Conservation (phyloP, 257 asterid genomes). For the Sherardia arvensis region DNA sequence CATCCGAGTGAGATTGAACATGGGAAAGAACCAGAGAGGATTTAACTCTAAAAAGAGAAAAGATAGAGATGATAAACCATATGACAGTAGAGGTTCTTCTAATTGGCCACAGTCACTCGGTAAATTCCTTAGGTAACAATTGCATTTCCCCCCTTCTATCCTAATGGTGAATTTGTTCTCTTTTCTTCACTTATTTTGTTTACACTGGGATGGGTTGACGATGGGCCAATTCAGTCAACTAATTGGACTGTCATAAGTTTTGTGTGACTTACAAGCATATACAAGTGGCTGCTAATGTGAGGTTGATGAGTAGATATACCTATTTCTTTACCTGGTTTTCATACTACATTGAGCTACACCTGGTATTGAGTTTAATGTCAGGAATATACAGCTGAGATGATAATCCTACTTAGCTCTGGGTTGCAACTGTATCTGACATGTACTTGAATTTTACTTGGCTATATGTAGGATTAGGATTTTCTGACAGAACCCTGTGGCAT, state of each 20-base stretch:
- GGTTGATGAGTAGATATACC: neutral
- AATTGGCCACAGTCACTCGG: conserved; percentile 77
- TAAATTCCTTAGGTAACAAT: conserved; percentile 70
- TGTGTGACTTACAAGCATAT: neutral
- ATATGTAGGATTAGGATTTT: neutral
- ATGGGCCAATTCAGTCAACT: neutral
- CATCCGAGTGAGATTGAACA: conserved; percentile 69
- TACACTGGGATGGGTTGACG: neutral
- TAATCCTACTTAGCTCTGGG: neutral
- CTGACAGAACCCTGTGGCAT: neutral
- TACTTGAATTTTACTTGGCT: neutral
- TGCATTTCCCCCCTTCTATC: neutral
- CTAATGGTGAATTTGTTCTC: neutral
- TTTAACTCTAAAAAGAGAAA: conserved; percentile 77
- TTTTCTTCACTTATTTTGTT: neutral
- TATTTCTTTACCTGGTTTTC: neutral
- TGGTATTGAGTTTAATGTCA: neutral
- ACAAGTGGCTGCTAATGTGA: neutral
- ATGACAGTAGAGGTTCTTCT: conserved; percentile 83
- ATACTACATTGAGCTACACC: neutral
- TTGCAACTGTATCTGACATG: neutral
- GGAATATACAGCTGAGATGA: neutral
- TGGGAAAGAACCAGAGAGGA: conserved; percentile 41
- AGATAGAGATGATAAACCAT: conserved; percentile 55
- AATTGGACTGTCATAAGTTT: neutral